A percentile compares a stretch with the other conserved stretches of the same genome.
phyloP scores from a whole-genome alignment of 2,329 filamentous ascomycete genomes.

The Pseudogymnoascus sp. region DNA sequence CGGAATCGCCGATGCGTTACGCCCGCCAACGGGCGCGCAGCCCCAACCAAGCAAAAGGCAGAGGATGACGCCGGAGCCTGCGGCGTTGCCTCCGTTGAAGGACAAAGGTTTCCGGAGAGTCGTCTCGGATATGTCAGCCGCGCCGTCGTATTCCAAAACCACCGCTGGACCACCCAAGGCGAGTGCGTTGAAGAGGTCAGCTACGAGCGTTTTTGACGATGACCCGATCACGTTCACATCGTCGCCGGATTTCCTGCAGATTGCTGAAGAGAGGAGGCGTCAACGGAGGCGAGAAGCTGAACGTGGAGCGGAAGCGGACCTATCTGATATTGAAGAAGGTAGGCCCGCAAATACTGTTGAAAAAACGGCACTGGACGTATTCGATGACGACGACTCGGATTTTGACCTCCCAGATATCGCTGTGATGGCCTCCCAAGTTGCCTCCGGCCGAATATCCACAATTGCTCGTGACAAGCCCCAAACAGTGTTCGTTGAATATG shows the following conservation, averaged over 20 bases:
- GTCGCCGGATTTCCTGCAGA: slow-evolving; percentile 20
- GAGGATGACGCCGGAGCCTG: slow-evolving; percentile 6
- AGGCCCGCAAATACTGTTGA: not conserved
- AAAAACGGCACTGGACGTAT: not conserved
- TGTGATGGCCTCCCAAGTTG: slow-evolving; percentile 7
- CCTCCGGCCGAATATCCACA: not conserved
- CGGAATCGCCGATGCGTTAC: not conserved
- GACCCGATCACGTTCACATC: slow-evolving; percentile 24
- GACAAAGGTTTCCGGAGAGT: slow-evolving; percentile 15
- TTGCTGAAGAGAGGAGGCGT: slow-evolving; percentile 12
- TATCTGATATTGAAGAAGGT: slow-evolving; percentile 9
- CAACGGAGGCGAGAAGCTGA: slow-evolving; percentile 12
- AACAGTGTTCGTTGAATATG: slow-evolving; percentile 5
- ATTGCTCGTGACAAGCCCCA: slow-evolving; percentile 7
- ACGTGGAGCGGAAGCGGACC: not conserved
- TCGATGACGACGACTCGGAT: slow-evolving; percentile 12
- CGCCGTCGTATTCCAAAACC: slow-evolving; percentile 24
- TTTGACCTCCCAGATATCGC: slow-evolving; percentile 14
- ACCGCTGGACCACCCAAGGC: slow-evolving; percentile 4
- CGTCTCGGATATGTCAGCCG: slow-evolving; percentile 30
- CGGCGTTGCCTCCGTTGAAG: not conserved
- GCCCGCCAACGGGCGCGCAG: not conserved
- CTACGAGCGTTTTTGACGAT: slow-evolving; percentile 23
- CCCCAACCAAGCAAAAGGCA: slow-evolving; percentile 3
- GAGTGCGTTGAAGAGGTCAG: slow-evolving; percentile 29